phyloP scores from a whole-genome alignment of 1,139 yeast species.

The Diutina catenulata region DNA sequence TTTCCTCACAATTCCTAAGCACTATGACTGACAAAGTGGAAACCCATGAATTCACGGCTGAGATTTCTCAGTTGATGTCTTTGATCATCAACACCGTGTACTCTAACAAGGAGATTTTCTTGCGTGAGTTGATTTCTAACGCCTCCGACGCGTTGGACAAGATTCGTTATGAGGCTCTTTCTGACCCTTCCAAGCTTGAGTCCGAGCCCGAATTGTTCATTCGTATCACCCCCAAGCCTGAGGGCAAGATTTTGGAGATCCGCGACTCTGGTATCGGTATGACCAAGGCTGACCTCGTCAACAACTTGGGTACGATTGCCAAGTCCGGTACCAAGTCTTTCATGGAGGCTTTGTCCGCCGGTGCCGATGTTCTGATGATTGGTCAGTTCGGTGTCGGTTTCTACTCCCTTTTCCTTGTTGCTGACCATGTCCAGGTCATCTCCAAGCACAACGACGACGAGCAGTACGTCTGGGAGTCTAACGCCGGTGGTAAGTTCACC shows the following conservation, averaged over 20 bases:
- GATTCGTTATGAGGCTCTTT: conserved; percentile 92
- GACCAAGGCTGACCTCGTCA: conserved; percentile 98
- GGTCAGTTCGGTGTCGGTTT: conserved; percentile 99
- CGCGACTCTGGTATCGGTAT: conserved; percentile 99
- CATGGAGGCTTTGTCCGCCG: conserved; percentile 98
- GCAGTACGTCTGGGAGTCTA: conserved; percentile 99
- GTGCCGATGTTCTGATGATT: conserved; percentile 99
- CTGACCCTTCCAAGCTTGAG: conserved; percentile 87
- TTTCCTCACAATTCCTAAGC: too few relatives aligned
- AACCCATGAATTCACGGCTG: conserved; percentile 98
- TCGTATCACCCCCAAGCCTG: conserved; percentile 95
- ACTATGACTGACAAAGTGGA: conserved; percentile 34
- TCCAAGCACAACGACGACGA: conserved; percentile 98
- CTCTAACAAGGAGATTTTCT: conserved; percentile 97
- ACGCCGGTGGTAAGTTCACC: conserved; percentile 99
- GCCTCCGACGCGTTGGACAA: conserved; percentile 96
- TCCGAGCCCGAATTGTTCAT: conserved; percentile 94
- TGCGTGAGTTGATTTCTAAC: conserved; percentile 97
- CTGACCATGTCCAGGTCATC: conserved; percentile 97
- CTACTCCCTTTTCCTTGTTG: conserved; percentile 98
- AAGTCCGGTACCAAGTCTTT: conserved; percentile 99
- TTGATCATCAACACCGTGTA: conserved; percentile 99
- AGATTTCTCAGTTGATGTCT: conserved; percentile 99
- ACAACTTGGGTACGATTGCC: conserved; percentile 99
- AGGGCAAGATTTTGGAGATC: conserved; percentile 85